phyloP scores from a whole-genome alignment of 768 basidiomycete species.

The Scleroderma citrinum region DNA sequence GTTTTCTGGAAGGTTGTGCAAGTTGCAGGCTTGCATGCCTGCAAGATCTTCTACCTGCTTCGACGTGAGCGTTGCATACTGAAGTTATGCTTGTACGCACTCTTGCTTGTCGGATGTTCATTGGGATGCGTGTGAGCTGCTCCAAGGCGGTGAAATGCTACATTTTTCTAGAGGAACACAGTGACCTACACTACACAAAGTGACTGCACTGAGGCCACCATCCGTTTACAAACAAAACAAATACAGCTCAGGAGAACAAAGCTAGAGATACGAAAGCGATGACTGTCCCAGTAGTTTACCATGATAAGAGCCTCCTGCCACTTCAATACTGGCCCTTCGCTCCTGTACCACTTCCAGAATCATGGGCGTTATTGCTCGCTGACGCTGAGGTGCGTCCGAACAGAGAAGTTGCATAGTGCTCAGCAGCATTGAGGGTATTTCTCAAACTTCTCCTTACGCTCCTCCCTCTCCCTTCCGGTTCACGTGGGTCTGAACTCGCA shows the following conservation, averaged over 20 bases:
- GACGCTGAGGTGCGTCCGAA: constrained; percentile 46
- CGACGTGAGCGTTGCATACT: constrained; percentile 11
- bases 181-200: not conserved
- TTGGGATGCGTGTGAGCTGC: constrained; percentile 3
- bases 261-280: not conserved
- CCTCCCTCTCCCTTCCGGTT: constrained; percentile 45
- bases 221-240: not conserved
- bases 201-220: not conserved
- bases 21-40: constrained; percentile 92
- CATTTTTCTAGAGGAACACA: too few species aligned
- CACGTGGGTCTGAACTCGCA: constrained; percentile 23
- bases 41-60: constrained; percentile 76
- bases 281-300: not conserved
- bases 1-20: constrained; percentile 91
- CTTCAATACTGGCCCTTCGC: not conserved
- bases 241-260: constrained; percentile 1
- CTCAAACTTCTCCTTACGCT: constrained; percentile 62
- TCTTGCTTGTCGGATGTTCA: constrained; percentile 28
- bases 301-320: not conserved
- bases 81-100: constrained; percentile 10
- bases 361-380: not conserved
- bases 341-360: not conserved
- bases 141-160: not conserved
- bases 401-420: constrained; percentile 61
- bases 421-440: constrained; percentile 63